Conservation (phyloP, 1,284 basidiomycete genomes). For the Ganoderma leucocontextum region DNA sequence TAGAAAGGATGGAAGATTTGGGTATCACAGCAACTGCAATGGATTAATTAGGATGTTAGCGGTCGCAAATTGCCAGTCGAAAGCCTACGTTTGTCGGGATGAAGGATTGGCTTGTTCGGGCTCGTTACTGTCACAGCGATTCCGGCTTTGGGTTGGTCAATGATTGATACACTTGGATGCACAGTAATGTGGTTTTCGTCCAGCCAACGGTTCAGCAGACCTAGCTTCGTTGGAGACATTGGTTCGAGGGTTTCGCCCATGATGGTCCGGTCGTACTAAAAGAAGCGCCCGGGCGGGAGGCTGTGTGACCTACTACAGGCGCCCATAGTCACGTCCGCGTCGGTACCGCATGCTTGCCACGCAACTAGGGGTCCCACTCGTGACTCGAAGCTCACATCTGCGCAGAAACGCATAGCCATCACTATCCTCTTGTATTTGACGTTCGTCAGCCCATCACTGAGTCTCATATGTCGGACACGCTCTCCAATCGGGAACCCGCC, state of each 20-base stretch:
- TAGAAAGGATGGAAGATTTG: constrained; percentile 69
- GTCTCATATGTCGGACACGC: too few species aligned
- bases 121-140: background rate
- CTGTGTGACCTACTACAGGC: too few species aligned
- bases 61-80: background rate
- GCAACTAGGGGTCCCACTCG: too few species aligned
- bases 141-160: background rate
- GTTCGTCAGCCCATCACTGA: too few species aligned
- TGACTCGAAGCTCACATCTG: too few species aligned
- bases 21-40: constrained; percentile 71
- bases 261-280: background rate
- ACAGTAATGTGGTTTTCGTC: background rate
- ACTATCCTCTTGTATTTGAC: too few species aligned
- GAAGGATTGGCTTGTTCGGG: background rate
- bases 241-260: background rate
- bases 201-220: background rate
- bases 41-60: background rate
- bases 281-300: too few species aligned
- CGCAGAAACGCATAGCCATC: too few species aligned
- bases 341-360: too few species aligned
- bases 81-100: background rate
- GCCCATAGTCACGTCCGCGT: too few species aligned
- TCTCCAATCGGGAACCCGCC: too few species aligned
- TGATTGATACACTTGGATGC: background rate
- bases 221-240: background rate